Evolutionary conservation across 768 basidiomycete species (phyloP), one percentile per base, ranked within the genome.

Genomic region (Coprinellus micaceus): DNA sequence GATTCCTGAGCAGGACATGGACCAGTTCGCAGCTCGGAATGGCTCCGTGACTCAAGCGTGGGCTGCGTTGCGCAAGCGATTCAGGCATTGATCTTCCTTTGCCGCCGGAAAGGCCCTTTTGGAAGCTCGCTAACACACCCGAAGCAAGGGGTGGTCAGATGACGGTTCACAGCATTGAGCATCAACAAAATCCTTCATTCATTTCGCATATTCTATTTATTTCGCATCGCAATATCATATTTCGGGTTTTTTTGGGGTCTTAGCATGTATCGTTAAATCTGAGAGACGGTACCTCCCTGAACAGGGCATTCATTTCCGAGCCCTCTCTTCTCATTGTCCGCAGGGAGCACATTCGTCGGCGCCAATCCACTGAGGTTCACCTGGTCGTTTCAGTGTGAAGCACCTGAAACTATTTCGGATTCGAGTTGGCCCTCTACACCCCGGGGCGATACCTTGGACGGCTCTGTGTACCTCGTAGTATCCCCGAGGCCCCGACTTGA

Each of bases 1-100:
- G 61, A 86, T 93, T 57, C 85, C 86, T 25, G 91, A 93, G 69
- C 82, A 85, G 57, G 91, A 93, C 66, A 93, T 93, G 91, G 83
- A 83, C 57, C 77, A 80, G 28, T 93, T 93, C 64, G 85, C 88
- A 28, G 65, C 76, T 13, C 76, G 75, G 36, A 78, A 88, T 63
- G 68, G 78, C 43, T 73, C 78, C n/a, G 88, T 81, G 41, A 83
- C 78, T 10, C 79, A 87, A 19, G 85, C 86, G 5, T 93, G 91
- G 91, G 72, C 75, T 47, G 85, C 89, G 44, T 73, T 93, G 58
- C 85, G 82, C 71, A 79, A 81, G 71, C 90, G 86, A 66, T 91
- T 91, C 64, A 81, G 86, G 65, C 78, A 84, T 73, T 78, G 61
- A 77, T 44, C 47, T 40, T n/a, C 12, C 19, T 43, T 51, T 15